Percentiles rank a stretch among this genome's conserved stretches.
Evolutionary conservation across 2,329 filamentous ascomycete genomes (phyloP).

Genomic region (Penicillium sp.): DNA sequence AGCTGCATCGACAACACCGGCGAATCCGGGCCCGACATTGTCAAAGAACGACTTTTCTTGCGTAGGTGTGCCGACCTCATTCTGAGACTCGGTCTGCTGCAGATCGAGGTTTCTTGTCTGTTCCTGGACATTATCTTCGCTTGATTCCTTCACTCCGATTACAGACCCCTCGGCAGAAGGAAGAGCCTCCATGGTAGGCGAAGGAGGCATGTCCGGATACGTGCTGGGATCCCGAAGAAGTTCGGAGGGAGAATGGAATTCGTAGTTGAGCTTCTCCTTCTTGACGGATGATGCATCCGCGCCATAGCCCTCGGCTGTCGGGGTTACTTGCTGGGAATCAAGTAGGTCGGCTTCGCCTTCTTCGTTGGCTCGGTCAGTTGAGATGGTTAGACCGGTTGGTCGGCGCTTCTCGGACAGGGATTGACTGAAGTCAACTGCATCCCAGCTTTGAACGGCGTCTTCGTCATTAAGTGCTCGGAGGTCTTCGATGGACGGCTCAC

Average conservation of each 20-base stretch:
- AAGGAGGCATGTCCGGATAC: slow-evolving; percentile 25
- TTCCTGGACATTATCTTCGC: slow-evolving; percentile 19
- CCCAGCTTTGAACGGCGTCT: slow-evolving; percentile 29
- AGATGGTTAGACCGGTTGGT: slow-evolving; percentile 27
- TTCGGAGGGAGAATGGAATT: slow-evolving; percentile 49
- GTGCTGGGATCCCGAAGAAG: slow-evolving; percentile 40
- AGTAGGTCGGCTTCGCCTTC: slow-evolving; percentile 47
- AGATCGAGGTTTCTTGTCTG: slow-evolving; percentile 10
- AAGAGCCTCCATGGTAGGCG: slow-evolving; percentile 22
- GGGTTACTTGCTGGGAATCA: slow-evolving; percentile 66
- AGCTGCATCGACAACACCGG: slow-evolving; percentile 25
- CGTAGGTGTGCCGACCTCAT: slow-evolving; percentile 10
- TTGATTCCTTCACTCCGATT: slow-evolving; percentile 23
- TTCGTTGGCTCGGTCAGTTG: slow-evolving; percentile 35
- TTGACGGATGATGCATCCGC: slow-evolving; percentile 24
- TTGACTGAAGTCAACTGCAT: slow-evolving; percentile 28
- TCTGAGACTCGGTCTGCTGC: slow-evolving; percentile 18
- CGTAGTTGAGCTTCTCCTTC: slow-evolving; percentile 44
- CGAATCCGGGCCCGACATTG: slow-evolving; percentile 14
- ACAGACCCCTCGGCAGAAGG: slow-evolving; percentile 34
- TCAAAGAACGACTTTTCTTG: slow-evolving; percentile 9
- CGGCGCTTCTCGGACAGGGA: slow-evolving; percentile 25
- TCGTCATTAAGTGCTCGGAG: slow-evolving; percentile 30
- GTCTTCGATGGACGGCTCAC: slow-evolving; percentile 47
- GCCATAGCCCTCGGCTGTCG: slow-evolving; percentile 58